Evolutionary conservation across 805 yeast genomes (phyloP), one percentile per base, ranked within the genome.

Genomic region (Kregervanrija fluxuum): DNA sequence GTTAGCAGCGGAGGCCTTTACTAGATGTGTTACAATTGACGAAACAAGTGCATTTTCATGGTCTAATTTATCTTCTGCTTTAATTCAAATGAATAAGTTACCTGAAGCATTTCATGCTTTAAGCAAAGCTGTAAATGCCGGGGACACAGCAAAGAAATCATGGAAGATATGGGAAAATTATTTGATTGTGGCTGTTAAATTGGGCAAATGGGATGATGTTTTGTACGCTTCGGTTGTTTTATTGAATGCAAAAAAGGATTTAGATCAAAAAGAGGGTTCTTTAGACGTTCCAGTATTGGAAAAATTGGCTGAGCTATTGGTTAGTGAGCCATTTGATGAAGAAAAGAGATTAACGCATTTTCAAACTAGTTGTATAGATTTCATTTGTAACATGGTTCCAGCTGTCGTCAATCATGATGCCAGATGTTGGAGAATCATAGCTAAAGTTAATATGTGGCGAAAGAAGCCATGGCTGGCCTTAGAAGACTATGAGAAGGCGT

Each of bases 131-230:
- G 73, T 86, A 14, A 68, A 82, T 35, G 72, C 73, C 31, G 82
- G 88, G 33, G 82, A 80, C 39, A 77, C 80, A 22, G 70, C 73
- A 11, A 80, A 77, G 52, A 77, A 76, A 43, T 85, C 90, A 41
- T 86, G 97, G 96, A 78, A 85, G 54, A 79, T 93, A 32, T 90
- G 91, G 85, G 93, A 88, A 55, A 93, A 93, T 60, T 88, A 80
- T 55, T 67, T 87, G 57, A 69, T 80, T 30, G 91, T 91, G 16
- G 95, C 97, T 0, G 80, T 82, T 28, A 85, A 81, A 57, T 67
- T 90, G 37, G 71, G 76, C n/a, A 85, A 86, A 56, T 93, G 98
- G 97, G 80, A 76, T 49, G 95, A 88, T 46, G 96, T 85, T 3
- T 68, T 90, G 14, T 64, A 76, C 33, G 96, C 96, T 0, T 73